Evolutionary conservation across 2,329 filamentous ascomycete genomes (phyloP).

Genomic region (Ophiostoma tasmaniense): DNA sequence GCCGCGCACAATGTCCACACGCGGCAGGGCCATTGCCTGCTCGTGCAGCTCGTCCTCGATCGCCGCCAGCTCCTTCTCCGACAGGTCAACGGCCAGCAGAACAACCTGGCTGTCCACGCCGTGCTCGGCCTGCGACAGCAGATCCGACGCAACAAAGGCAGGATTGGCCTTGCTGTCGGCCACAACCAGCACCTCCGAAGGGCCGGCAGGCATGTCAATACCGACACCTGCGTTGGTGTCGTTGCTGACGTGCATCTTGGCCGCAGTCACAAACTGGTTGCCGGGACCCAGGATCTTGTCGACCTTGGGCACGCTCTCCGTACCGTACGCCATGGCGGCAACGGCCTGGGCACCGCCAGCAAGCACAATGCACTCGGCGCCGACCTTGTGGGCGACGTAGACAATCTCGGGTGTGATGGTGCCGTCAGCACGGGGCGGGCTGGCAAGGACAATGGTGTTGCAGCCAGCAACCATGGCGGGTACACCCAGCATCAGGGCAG

Average conservation of each 20-base stretch:
- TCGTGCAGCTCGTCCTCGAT: constrained; percentile 87
- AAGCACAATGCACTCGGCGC: constrained; percentile 89
- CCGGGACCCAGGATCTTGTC: constrained; percentile 98
- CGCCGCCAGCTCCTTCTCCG: constrained; percentile 61
- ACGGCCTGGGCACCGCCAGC: constrained; percentile 93
- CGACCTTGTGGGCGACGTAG: constrained; percentile 93
- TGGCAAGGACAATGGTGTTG: constrained; percentile 87
- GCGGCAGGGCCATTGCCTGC: constrained; percentile 78
- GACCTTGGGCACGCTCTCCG: constrained; percentile 87
- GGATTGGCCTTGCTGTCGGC: constrained; percentile 84
- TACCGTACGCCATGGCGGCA: constrained; percentile 94
- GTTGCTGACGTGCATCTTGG: constrained; percentile 97
- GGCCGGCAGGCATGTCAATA: constrained; percentile 97
- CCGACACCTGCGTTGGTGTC: constrained; percentile 91
- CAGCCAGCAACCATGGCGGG: constrained; percentile 96
- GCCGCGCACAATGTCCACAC: constrained; percentile 86
- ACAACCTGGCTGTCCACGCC: constrained; percentile 94
- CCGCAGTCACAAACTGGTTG: constrained; percentile 97
- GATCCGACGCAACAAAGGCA: constrained; percentile 88
- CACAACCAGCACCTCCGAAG: constrained; percentile 92
- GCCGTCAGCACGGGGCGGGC: constrained; percentile 80
- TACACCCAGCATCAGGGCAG: constrained; percentile 94
- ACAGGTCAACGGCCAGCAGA: constrained; percentile 73
- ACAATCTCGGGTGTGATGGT: constrained; percentile 94
- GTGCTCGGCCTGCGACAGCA: constrained; percentile 90